These are phyloP conservation scores for Cladosporium sp. DNA, from an alignment of 2,329 filamentous ascomycete species.

Conservation along the genomic window DNA sequence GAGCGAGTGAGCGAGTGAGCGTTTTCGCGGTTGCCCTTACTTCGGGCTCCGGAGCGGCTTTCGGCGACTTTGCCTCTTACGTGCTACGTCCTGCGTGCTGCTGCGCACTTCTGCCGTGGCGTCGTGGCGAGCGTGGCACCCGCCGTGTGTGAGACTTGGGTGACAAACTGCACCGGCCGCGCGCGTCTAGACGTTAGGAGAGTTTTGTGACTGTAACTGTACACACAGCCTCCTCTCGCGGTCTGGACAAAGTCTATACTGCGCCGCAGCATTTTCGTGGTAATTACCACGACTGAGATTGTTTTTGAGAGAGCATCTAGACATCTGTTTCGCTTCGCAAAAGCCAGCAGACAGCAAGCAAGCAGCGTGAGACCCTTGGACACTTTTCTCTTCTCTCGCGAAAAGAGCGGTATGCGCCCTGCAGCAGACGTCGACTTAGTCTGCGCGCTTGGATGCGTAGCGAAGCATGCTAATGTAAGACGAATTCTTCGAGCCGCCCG, in stretches of 20 bases:
- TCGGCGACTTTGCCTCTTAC: constrained; percentile 11
- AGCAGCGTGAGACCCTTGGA: background rate
- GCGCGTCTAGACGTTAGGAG: background rate
- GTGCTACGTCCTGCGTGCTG: background rate
- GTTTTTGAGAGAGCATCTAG: background rate
- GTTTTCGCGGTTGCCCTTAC: background rate
- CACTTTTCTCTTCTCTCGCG: background rate
- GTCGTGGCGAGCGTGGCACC: background rate
- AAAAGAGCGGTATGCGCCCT: constrained; percentile 11
- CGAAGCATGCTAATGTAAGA: constrained; percentile 3
- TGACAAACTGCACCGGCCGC: background rate
- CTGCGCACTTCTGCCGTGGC: background rate
- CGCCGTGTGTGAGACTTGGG: background rate
- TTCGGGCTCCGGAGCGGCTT: background rate
- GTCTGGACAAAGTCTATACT: background rate
- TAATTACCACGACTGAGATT: background rate
- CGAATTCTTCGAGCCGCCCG: background rate
- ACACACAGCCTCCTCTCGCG: background rate
- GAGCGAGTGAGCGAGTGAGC: background rate
- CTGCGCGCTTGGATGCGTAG: background rate
- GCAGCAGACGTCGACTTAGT: background rate
- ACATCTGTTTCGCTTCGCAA: background rate
- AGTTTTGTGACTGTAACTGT: background rate
- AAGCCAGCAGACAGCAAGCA: background rate
- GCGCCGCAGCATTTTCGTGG: background rate